These are phyloP conservation scores for Lumnitzera racemosa DNA, from an alignment of 345 rosid species.

Conservation along the genomic window DNA sequence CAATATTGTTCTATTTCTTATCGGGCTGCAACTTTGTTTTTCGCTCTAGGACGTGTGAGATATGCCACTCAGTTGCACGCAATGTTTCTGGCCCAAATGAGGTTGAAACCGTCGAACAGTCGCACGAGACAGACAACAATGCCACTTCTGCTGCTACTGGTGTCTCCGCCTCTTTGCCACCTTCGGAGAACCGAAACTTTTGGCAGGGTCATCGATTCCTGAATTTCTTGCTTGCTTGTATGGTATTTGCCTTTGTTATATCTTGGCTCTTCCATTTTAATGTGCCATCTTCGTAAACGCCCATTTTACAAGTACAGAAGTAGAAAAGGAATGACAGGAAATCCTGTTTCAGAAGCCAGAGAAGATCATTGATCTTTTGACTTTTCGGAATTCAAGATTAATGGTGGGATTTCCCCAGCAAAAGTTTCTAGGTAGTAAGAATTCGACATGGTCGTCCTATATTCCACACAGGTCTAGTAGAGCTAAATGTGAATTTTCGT, in stretches of 20 bases:
- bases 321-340: constrained; percentile 7
- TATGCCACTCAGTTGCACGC: constrained; percentile 70
- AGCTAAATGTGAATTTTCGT: no score
- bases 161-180: constrained; percentile 15
- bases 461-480: no score
- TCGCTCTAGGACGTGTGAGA: constrained; percentile 73
- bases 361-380: no score
- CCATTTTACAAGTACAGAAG: background rate
- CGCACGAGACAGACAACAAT: constrained; percentile 26
- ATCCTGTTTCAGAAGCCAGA: no score
- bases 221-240: constrained; percentile 42
- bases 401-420: background rate
- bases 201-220: constrained; percentile 36
- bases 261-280: constrained; percentile 61
- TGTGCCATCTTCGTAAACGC: constrained; percentile 37
- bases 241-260: constrained; percentile 43
- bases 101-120: constrained; percentile 30
- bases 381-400: no score
- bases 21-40: background rate
- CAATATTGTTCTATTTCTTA: no score
- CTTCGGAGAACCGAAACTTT: constrained; percentile 53
- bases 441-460: no score
- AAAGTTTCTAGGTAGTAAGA: no score
- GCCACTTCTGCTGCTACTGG: constrained; percentile 11
- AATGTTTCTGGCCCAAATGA: constrained; percentile 58